Evolutionary conservation across 2,329 filamentous ascomycete genomes (phyloP).

Genomic region (Xylaria sp.): DNA sequence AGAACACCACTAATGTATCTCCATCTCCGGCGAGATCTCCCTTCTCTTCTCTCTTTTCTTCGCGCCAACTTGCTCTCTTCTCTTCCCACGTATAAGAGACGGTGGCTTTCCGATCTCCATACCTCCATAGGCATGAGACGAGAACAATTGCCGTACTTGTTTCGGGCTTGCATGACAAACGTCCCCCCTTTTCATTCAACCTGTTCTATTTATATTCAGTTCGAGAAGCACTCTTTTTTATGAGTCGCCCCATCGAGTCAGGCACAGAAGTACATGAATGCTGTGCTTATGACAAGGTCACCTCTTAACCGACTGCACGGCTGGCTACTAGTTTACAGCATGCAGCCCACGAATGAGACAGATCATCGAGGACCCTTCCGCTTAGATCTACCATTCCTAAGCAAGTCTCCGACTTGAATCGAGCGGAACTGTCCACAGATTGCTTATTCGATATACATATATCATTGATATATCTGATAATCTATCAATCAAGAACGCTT

Average conservation of each 20-base stretch:
- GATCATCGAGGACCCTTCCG: neutral
- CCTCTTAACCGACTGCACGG: conserved; percentile 1
- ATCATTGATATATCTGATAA: neutral
- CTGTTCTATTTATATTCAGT: neutral
- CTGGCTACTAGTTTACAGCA: neutral
- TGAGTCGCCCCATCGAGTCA: neutral
- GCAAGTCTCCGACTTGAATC: neutral
- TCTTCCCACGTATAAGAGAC: neutral
- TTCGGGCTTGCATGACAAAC: neutral
- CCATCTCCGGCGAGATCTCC: neutral
- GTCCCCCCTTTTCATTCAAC: neutral
- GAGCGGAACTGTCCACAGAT: too few species aligned
- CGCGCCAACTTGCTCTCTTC: too few species aligned
- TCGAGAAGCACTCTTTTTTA: neutral
- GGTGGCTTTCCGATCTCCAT: neutral
- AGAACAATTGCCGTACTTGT: neutral
- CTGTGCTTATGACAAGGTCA: conserved; percentile 1
- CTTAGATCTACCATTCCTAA: neutral
- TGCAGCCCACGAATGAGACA: conserved; percentile 8
- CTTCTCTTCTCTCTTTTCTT: neutral
- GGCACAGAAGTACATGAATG: neutral
- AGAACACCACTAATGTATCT: neutral
- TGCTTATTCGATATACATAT: neutral
- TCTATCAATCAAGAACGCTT: neutral
- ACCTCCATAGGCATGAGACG: neutral